Evolutionary conservation across 2,329 filamentous ascomycete species (phyloP).

Genomic region (Cercospora janseana): DNA sequence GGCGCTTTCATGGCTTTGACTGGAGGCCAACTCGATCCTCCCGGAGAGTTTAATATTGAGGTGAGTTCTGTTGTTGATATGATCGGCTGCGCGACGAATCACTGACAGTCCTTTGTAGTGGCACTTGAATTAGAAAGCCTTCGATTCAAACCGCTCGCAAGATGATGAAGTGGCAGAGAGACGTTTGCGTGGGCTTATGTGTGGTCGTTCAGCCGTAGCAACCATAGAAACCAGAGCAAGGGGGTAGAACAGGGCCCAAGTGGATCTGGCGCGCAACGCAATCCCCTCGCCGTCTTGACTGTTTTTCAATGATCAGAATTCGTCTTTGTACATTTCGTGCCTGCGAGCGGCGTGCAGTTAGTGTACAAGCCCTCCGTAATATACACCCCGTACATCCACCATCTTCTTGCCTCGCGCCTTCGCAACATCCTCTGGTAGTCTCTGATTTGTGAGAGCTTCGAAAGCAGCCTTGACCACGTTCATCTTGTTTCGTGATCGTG

Average conservation of each 20-base stretch:
- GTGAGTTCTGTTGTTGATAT: neutral
- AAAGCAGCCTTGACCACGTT: slow-evolving; percentile 93
- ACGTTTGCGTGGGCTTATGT: too few relatives aligned
- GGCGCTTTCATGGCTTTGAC: slow-evolving; percentile 17
- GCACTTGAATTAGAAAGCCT: neutral
- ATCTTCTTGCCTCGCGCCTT: slow-evolving; percentile 88
- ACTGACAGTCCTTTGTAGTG: neutral
- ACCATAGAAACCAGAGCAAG: too few relatives aligned
- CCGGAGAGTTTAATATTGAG: slow-evolving; percentile 12
- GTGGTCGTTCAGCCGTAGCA: neutral
- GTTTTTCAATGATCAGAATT: too few relatives aligned
- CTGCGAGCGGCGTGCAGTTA: too few relatives aligned
- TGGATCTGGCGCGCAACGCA: neutral
- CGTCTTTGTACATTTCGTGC: neutral
- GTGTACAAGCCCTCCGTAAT: slow-evolving; percentile 78
- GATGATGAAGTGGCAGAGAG: neutral
- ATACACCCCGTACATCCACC: slow-evolving; percentile 94
- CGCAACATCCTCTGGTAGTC: slow-evolving; percentile 84
- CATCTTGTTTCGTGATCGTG: slow-evolving; percentile 90
- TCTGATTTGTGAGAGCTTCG: slow-evolving; percentile 77
- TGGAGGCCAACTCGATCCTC: slow-evolving; percentile 9
- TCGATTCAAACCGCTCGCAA: neutral
- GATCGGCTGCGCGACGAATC: neutral
- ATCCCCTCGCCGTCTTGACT: neutral
- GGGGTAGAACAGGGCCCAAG: neutral